Percentiles rank a stretch among this genome's conserved stretches.
Conservation (phyloP, 2,329 filamentous ascomycete species). For the Talaromyces sp. region DNA sequence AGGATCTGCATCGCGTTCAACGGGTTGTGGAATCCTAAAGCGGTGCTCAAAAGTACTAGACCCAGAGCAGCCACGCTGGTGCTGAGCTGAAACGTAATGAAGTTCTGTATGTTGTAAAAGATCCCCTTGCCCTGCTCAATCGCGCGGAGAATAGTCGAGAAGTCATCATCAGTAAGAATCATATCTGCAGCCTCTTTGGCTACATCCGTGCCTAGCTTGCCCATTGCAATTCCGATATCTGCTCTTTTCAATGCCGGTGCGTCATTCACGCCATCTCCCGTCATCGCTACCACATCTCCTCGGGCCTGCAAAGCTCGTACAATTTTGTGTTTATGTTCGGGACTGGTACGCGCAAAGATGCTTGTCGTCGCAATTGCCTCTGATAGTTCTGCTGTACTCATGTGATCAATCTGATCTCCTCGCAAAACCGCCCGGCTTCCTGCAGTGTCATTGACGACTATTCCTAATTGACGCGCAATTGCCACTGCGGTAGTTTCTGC, state of each 20-base stretch:
- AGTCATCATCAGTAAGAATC: conserved; percentile 83
- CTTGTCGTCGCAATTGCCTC: conserved; percentile 82
- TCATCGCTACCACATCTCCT: conserved; percentile 98
- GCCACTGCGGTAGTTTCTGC: conserved; percentile 91
- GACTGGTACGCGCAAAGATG: conserved; percentile 92
- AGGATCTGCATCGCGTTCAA: conserved; percentile 99
- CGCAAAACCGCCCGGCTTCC: conserved; percentile 62
- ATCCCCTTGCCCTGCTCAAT: conserved; percentile 99
- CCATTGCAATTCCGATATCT: conserved; percentile 98
- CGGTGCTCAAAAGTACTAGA: conserved; percentile 86
- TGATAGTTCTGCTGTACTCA: conserved; percentile 79
- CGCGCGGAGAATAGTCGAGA: conserved; percentile 82
- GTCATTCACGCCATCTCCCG: conserved; percentile 95
- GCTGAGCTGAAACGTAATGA: conserved; percentile 95
- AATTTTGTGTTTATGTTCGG: conserved; percentile 98
- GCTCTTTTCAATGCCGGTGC: conserved; percentile 94
- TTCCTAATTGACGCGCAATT: conserved; percentile 91
- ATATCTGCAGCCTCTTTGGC: conserved; percentile 92
- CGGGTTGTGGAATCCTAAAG: conserved; percentile 88
- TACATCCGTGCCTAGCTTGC: conserved; percentile 87
- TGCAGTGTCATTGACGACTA: conserved; percentile 64
- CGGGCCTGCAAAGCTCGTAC: conserved; percentile 83
- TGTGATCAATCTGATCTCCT: conserved; percentile 87
- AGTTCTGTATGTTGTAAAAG: conserved; percentile 99
- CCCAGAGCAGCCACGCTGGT: conserved; percentile 91